Evolutionary conservation across 805 yeast genomes (phyloP).

Genomic region (Saccharomycopsis malanga): DNA sequence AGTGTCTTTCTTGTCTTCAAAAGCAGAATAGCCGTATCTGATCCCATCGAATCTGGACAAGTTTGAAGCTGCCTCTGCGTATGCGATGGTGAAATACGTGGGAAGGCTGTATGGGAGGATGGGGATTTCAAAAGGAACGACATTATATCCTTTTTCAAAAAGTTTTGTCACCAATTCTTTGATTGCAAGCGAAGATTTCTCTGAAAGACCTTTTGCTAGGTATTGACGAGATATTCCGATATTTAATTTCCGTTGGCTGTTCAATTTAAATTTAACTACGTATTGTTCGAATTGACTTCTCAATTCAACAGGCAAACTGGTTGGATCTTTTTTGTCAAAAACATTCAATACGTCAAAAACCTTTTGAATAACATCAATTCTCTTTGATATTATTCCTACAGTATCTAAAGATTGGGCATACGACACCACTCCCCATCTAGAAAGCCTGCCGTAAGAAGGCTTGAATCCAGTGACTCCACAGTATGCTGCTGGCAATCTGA

Average conservation of each 20-base stretch:
- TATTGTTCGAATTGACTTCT: slow-evolving; percentile 26
- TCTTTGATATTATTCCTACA: slow-evolving; percentile 70
- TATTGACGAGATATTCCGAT: slow-evolving; percentile 77
- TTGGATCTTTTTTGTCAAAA: slow-evolving; percentile 74
- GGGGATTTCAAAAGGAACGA: slow-evolving; percentile 66
- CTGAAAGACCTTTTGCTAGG: slow-evolving; percentile 46
- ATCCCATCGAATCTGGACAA: slow-evolving; percentile 86
- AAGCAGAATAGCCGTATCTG: slow-evolving; percentile 59
- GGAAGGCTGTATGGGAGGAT: slow-evolving; percentile 60
- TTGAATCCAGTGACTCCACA: slow-evolving; percentile 83
- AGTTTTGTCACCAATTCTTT: slow-evolving; percentile 37
- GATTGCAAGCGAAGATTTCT: slow-evolving; percentile 43
- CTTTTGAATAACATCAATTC: slow-evolving; percentile 35
- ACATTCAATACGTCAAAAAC: slow-evolving; percentile 53
- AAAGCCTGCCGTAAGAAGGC: slow-evolving; percentile 87
- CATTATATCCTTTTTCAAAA: slow-evolving; percentile 35
- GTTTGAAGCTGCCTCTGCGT: slow-evolving; percentile 93
- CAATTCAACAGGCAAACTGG: slow-evolving; percentile 39
- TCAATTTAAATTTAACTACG: slow-evolving; percentile 14
- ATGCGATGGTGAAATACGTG: slow-evolving; percentile 78
- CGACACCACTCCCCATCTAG: slow-evolving; percentile 86
- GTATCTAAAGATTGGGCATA: slow-evolving; percentile 95
- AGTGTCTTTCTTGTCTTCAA: slow-evolving; percentile 26
- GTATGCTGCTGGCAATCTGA: slow-evolving; percentile 85
- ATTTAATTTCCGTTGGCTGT: slow-evolving; percentile 27